Evolutionary conservation across 371 early-diverging fungal genomes (phyloP).

Genomic region (Circinella minor): DNA sequence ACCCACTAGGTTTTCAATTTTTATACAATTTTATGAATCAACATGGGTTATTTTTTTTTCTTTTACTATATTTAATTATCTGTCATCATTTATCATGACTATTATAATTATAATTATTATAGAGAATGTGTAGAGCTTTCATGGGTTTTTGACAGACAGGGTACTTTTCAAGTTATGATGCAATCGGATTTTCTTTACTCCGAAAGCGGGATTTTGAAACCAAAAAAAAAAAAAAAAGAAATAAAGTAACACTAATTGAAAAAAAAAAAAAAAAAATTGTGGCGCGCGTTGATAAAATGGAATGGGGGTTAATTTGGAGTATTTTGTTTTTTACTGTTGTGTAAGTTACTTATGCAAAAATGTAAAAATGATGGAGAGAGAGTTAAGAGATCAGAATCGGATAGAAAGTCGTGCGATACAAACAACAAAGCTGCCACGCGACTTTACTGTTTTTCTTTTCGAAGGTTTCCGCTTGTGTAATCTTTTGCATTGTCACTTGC

Average conservation of each 20-base stretch:
- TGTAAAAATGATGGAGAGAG: too few relatives aligned
- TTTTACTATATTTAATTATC: too few relatives aligned
- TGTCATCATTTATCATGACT: too few relatives aligned
- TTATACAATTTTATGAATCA: too few relatives aligned
- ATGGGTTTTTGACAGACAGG: slow-evolving; percentile 7
- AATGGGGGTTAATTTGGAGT: too few relatives aligned
- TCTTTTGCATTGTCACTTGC: slow-evolving; percentile 4
- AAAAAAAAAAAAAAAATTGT: not conserved
- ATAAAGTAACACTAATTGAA: not conserved
- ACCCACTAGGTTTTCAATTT: too few relatives aligned
- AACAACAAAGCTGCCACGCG: slow-evolving; percentile 2
- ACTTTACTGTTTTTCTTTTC: not conserved
- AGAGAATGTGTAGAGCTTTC: not conserved
- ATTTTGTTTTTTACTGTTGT: too few relatives aligned
- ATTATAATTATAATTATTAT: too few relatives aligned
- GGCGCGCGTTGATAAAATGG: not conserved
- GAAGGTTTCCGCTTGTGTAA: slow-evolving; percentile 4
- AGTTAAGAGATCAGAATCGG: not conserved
- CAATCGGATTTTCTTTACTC: slow-evolving; percentile 3
- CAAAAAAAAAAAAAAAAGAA: not conserved
- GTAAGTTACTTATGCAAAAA: too few relatives aligned
- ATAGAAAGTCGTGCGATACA: not conserved
- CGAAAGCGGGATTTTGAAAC: not conserved
- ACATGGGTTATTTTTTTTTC: too few relatives aligned
- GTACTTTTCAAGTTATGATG: not conserved